A percentile compares a stretch with the other conserved stretches of the same genome.
Conservation (phyloP, 352 stramenopile genomes). For the Phytophthora sp. region DNA sequence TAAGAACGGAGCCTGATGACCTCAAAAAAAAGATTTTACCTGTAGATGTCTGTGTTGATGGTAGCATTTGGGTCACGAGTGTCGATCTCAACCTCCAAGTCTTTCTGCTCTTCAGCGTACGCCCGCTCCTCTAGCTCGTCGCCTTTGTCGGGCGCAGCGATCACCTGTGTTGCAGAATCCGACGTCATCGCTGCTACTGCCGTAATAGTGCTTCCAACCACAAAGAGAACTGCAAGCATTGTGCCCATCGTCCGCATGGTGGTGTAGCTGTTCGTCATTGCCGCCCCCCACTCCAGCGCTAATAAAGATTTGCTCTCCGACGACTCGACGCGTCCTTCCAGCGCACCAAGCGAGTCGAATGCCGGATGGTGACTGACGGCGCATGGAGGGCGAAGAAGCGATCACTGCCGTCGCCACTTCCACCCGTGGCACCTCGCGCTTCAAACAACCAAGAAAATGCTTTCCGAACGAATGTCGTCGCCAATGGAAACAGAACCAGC, state of each 20-base stretch:
- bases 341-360: conserved; percentile 13
- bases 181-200: conserved; percentile 2
- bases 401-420: conserved; percentile 11
- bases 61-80: conserved; percentile 41
- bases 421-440: conserved; percentile 2
- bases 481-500: conserved; percentile 13
- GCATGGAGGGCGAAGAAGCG: conserved; percentile 31
- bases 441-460: conserved; percentile 31
- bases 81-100: conserved; percentile 47
- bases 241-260: not conserved
- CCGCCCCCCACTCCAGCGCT: not conserved
- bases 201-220: not conserved
- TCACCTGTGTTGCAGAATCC: conserved; percentile 46
- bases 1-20: too few species aligned
- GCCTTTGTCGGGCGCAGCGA: conserved; percentile 70
- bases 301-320: conserved; percentile 17
- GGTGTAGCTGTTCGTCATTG: not conserved
- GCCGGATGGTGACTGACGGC: conserved; percentile 31
- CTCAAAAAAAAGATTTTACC: conserved; percentile 39
- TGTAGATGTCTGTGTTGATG: conserved; percentile 79
- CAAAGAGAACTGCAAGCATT: conserved; percentile 1
- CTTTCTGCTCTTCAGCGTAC: conserved; percentile 49
- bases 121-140: conserved; percentile 68
- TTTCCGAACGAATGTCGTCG: not conserved
- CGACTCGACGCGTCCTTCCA: conserved; percentile 29